phyloP scores from a whole-genome alignment of 192 early-diverging fungal species.

The Bifiguratus adelaidae region DNA sequence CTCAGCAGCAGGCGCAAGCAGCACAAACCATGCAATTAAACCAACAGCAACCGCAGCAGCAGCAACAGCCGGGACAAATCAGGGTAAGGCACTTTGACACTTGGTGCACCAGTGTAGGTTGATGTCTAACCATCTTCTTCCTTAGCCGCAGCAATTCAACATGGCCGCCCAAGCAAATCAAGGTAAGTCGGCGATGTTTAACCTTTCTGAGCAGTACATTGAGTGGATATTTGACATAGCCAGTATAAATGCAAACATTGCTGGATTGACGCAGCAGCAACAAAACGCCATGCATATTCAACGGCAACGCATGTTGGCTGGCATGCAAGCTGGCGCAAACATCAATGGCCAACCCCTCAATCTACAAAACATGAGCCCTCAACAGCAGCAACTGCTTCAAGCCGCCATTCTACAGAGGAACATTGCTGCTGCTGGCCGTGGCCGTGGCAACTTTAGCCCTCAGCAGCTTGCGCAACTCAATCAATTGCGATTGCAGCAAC shows the following conservation, averaged over 20 bases:
- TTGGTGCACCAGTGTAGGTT: too few relatives aligned
- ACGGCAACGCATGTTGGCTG: too few relatives aligned
- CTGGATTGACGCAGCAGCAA: too few relatives aligned
- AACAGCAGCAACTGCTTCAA: neutral
- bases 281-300: too few relatives aligned
- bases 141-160: neutral
- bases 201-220: slow-evolving; percentile 6
- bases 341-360: too few relatives aligned
- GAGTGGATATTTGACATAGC: neutral
- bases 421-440: too few relatives aligned
- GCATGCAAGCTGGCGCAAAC: too few relatives aligned
- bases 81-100: too few relatives aligned
- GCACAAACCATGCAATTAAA: neutral
- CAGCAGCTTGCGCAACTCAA: neutral
- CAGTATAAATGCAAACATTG: too few relatives aligned
- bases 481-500: neutral
- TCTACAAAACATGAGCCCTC: neutral
- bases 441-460: slow-evolving; percentile 3
- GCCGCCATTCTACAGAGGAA: too few relatives aligned
- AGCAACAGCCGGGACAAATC: neutral
- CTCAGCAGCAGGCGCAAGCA: neutral
- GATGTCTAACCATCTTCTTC: neutral
- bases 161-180: neutral
- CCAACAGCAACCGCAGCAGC: neutral
- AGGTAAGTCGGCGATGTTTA: slow-evolving; percentile 10